Evolutionary conservation across 257 asterid species (phyloP).

Genomic region (Parsonsia alboflavescens): DNA sequence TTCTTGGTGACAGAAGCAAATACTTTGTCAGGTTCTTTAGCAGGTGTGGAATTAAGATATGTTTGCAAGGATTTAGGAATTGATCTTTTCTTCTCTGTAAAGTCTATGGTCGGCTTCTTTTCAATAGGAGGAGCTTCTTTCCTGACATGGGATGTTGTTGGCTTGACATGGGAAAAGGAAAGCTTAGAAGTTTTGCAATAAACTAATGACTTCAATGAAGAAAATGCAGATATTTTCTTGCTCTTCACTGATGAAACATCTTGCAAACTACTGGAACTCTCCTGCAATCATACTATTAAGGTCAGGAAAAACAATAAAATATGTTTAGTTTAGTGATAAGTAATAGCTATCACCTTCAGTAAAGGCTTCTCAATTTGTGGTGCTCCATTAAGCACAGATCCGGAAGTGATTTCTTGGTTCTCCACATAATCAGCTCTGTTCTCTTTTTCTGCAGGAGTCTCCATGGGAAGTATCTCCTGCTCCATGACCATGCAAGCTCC

Average conservation of each 20-base stretch:
- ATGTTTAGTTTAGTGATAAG: not conserved
- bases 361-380: slow-evolving; percentile 68
- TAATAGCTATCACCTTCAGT: slow-evolving; percentile 40
- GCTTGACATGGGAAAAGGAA: slow-evolving; percentile 43
- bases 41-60: too few relatives aligned
- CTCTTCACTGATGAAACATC: too few relatives aligned
- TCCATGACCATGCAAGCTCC: slow-evolving; percentile 12
- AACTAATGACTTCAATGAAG: slow-evolving; percentile 46
- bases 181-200: slow-evolving; percentile 36
- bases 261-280: slow-evolving; percentile 31
- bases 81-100: too few relatives aligned
- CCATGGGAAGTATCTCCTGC: slow-evolving; percentile 22
- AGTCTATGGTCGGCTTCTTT: too few relatives aligned
- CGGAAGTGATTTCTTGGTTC: slow-evolving; percentile 35
- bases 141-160: slow-evolving; percentile 38
- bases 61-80: too few relatives aligned
- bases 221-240: too few relatives aligned
- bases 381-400: slow-evolving; percentile 51
- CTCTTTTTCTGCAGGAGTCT: slow-evolving; percentile 17
- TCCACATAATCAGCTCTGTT: slow-evolving; percentile 22
- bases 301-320: not conserved
- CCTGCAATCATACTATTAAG: slow-evolving; percentile 13
- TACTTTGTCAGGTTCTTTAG: too few relatives aligned
- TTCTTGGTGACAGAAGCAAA: slow-evolving; percentile 27
- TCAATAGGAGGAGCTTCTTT: slow-evolving; percentile 42